Conservation (phyloP, 2,329 filamentous ascomycete species). For the Monosporascus sp. region DNA sequence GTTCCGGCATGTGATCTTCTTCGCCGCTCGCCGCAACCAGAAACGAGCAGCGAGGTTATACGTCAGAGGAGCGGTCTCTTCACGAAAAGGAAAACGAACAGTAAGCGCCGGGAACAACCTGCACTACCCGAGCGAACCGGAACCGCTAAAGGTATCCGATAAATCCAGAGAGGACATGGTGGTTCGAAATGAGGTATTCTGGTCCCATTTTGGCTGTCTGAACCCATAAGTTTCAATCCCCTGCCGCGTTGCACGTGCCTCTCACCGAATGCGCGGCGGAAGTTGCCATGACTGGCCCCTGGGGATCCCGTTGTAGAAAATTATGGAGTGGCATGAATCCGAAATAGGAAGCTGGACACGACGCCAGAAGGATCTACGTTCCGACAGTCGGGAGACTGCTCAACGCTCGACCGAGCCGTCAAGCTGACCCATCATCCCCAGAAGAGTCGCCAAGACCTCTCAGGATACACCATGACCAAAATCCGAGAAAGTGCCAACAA, state of each 20-base stretch:
- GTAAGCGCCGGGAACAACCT: no score
- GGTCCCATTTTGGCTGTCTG: neutral
- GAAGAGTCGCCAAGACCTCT: neutral
- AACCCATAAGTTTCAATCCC: neutral
- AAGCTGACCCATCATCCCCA: neutral
- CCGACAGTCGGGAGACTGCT: neutral
- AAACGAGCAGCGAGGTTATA: neutral
- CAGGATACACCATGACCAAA: neutral
- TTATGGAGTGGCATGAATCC: neutral
- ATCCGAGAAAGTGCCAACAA: neutral
- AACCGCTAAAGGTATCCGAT: no score
- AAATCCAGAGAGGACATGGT: no score
- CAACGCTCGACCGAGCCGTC: neutral
- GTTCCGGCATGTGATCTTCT: neutral
- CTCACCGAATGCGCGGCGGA: neutral
- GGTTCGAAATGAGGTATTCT: neutral
- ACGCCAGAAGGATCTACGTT: neutral
- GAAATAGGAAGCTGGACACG: neutral
- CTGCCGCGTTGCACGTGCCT: neutral
- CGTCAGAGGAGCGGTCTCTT: no score
- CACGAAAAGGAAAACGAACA: no score
- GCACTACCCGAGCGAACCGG: no score
- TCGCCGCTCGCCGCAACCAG: neutral
- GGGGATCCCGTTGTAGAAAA: neutral
- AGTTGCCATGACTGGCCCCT: neutral